A percentile compares a stretch with the other conserved stretches of the same genome.
These are phyloP conservation scores for Volvariella surrecta DNA, from an alignment of 1,284 basidiomycete genomes.

Conservation along the genomic window DNA sequence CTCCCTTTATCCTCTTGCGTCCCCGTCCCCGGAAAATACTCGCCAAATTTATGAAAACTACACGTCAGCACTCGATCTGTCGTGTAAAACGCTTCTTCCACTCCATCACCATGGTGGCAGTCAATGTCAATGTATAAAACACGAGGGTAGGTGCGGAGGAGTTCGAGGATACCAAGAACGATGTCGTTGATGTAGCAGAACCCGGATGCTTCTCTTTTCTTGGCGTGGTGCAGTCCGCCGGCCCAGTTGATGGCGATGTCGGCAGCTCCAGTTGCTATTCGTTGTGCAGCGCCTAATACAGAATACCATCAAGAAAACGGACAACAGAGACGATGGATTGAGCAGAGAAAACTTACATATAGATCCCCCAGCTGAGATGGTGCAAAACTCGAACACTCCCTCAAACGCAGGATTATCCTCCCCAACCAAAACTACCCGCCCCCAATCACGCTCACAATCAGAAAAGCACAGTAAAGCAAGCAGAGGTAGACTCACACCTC, in stretches of 20 bases:
- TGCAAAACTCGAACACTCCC: constrained; percentile 95
- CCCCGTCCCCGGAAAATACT: constrained; percentile 95
- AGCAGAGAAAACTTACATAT: constrained; percentile 44
- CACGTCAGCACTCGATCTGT: constrained; percentile 96
- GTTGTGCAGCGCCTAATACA: constrained; percentile 67
- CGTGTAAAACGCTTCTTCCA: constrained; percentile 98
- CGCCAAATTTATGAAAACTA: constrained; percentile 95
- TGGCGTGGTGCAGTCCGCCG: constrained; percentile 95
- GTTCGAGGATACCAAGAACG: constrained; percentile 84
- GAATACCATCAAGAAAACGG: background rate
- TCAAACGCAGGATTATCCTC: constrained; percentile 98
- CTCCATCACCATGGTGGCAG: constrained; percentile 97
- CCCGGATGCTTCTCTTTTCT: constrained; percentile 92
- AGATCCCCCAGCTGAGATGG: constrained; percentile 93
- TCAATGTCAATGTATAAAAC: constrained; percentile 98
- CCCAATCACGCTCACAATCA: no score
- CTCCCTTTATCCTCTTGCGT: constrained; percentile 82
- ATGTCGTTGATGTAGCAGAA: constrained; percentile 99
- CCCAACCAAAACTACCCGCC: constrained; percentile 76
- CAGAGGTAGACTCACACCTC: constrained; percentile 51
- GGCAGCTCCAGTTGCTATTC: constrained; percentile 73
- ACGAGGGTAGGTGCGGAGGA: constrained; percentile 74
- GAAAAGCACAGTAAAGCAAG: background rate
- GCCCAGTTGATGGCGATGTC: constrained; percentile 99
- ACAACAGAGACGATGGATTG: background rate